These are phyloP conservation scores for Cercospora sesami DNA, from an alignment of 2,329 filamentous ascomycete genomes.

Conservation along the genomic window DNA sequence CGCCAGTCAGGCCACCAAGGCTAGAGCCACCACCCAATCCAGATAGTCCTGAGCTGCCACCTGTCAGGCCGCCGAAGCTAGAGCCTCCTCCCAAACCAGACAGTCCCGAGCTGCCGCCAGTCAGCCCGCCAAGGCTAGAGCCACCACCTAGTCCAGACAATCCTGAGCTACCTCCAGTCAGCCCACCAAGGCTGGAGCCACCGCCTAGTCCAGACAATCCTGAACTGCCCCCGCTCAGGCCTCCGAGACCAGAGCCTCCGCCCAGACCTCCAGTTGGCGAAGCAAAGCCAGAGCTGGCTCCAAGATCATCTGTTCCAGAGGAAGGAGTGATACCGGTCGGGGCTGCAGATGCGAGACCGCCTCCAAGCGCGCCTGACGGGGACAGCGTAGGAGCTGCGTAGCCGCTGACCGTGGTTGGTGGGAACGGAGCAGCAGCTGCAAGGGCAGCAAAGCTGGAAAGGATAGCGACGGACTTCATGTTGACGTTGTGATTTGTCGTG, in stretches of 20 bases:
- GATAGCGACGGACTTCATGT: constrained; percentile 15
- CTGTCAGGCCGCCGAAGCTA: background rate
- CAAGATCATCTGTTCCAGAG: constrained; percentile 2
- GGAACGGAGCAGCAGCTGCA: constrained; percentile 18
- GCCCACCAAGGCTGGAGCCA: background rate
- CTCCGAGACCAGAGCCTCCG: constrained; percentile 7
- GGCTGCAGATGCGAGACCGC: constrained; percentile 2
- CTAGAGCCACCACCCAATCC: constrained; percentile 10
- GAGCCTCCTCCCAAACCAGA: constrained; percentile 9
- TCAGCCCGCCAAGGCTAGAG: constrained; percentile 3
- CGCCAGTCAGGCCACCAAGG: background rate
- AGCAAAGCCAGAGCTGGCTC: background rate
- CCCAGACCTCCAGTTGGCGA: constrained; percentile 15
- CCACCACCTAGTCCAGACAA: constrained; percentile 8
- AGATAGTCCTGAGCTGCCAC: background rate
- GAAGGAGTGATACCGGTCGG: constrained; percentile 12
- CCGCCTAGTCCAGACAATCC: background rate
- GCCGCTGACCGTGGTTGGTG: constrained; percentile 6
- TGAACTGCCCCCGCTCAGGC: background rate
- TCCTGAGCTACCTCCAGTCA: background rate
- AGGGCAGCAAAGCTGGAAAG: constrained; percentile 39
- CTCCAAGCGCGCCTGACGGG: constrained; percentile 5
- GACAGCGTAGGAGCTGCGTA: background rate
- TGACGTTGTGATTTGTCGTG: background rate
- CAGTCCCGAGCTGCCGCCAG: background rate